Evolutionary conservation across 495 filamentous ascomycete species (phyloP), one percentile per base, ranked within the genome.

Genomic region (Xylaria longipes): DNA sequence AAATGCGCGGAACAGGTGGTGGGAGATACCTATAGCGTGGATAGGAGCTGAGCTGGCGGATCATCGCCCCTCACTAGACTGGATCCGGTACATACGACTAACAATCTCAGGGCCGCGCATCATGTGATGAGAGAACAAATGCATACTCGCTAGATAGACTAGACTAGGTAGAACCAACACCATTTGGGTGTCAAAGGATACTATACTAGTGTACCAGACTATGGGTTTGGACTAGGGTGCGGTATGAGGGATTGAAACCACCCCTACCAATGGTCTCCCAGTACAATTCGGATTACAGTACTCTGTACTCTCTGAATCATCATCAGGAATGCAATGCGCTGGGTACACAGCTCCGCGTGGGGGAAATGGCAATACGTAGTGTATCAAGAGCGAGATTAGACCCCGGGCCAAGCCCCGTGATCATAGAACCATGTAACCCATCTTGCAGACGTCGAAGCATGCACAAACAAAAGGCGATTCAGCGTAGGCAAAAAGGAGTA

Each of bases 381-480:
- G 22, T 64, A 43, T 31, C 27, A 52, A 11, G 33, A n/a, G 46
- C 17, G 3, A 17, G 22, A 54, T 37, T 27, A 56, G 48, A 54
- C 6, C 54, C 46, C 11, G n/a, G 9, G 35, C 54, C 35, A 60
- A 25, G 54, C 66, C 66, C 66, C 66, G 66, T 69, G 66, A 69
- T 48, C 39, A 58, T 37, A 37, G 39, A 31, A 69, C 66, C 39
- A 69, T 69, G 66, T 69, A 69, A 69, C 66, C 66, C 37, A 61
- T 61, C 35, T 46, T 69, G 66, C 66, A 69, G 66, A 58, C 35
- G 65, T 67, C 35, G 65, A 67, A 14, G 65, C 65, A 67, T 67
- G 65, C 65, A 67, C 65, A 41, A 56, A 31, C 33, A 50, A 56
- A 50, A 52, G 20, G 20, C 43, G 45, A 65, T 33, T n/a, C 45